Evolutionary conservation across 2,329 filamentous ascomycete species (phyloP).

Genomic region (Sordariomycetes sp.): DNA sequence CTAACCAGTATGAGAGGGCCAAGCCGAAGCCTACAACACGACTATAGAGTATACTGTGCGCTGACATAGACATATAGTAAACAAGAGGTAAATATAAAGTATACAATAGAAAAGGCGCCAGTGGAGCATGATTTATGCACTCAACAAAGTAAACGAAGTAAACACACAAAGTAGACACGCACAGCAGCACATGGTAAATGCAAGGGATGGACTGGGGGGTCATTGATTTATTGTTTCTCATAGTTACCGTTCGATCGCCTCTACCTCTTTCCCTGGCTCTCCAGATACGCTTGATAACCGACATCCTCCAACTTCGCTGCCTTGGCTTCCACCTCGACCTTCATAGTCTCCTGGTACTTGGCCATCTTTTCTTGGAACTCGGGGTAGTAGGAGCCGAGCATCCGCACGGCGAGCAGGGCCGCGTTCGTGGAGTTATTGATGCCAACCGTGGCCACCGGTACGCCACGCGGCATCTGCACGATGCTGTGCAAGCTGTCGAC

Average conservation of each 20-base stretch:
- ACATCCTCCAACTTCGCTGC: constrained; percentile 45
- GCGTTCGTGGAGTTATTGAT: constrained; percentile 78
- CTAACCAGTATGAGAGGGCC: constrained; percentile 52
- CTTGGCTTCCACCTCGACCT: constrained; percentile 55
- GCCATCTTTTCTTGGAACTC: constrained; percentile 49
- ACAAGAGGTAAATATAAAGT: neutral
- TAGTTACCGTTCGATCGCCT: too few relatives aligned
- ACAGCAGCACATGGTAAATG: too few relatives aligned
- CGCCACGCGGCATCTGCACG: constrained; percentile 68
- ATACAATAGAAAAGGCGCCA: too few relatives aligned
- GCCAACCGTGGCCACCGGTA: constrained; percentile 66
- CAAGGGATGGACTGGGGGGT: too few relatives aligned
- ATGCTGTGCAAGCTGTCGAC: constrained; percentile 64
- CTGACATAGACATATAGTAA: neutral
- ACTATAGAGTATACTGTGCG: neutral
- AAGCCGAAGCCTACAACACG: constrained; percentile 13
- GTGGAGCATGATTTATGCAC: too few relatives aligned
- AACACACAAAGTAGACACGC: too few relatives aligned
- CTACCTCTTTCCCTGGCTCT: constrained; percentile 21
- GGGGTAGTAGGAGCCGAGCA: constrained; percentile 50
- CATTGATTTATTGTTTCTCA: too few relatives aligned
- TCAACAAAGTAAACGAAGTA: too few relatives aligned
- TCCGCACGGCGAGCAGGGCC: constrained; percentile 60
- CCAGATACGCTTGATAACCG: constrained; percentile 47
- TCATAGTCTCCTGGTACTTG: constrained; percentile 53